Evolutionary conservation across 768 basidiomycete genomes (phyloP), one percentile per base, ranked within the genome.

Genomic region (Boletellus ananiceps): DNA sequence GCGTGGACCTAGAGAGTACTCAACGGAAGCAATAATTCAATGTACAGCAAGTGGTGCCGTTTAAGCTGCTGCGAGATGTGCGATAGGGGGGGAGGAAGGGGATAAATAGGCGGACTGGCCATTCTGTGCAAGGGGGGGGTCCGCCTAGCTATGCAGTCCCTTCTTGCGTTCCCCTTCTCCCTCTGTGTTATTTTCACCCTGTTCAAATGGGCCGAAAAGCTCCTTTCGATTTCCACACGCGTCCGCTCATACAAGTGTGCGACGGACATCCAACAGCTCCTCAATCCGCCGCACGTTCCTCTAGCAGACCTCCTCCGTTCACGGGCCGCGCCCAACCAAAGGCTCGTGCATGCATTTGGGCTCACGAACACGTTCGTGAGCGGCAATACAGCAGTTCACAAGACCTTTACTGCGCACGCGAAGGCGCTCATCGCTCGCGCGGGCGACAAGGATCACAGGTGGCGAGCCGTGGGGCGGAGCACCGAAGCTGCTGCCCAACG

Each of bases 341-440:
- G 68, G 0, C 64, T 68, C 0, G 51, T 66, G 0, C 42, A 56
- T 3, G 66, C 68, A 0, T 67, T 68, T 6, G 57, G 55, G 0
- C 27, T 69, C 9, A 71, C 75, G 0, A 83, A 75, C 40, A 79
- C 82, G 0, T 83, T 83, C 35, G 80, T 83, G 23, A 75, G 71
- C 36, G 32, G 45, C 0, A 68, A 76, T 4, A 12, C 50, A 0
- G 50, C 52, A 21, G 36, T 66, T 0, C 65, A 82, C 50, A 57
- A 49, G 25, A 18, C 38, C 0, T 68, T 68, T n/a, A 57, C 56
- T 5, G 43, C 44, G 7, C 44, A 18, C 6, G 65, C 65, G 25
- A 66, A 60, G 49, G 41, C 45, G 7, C 48, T 68, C 8, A 51
- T 66, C 25, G 14, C 45, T 5, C n/a, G 46, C 2, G 21, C 36